These are phyloP conservation scores for Patellaria atrata DNA, from an alignment of 495 filamentous ascomycete species.

Conservation along the genomic window DNA sequence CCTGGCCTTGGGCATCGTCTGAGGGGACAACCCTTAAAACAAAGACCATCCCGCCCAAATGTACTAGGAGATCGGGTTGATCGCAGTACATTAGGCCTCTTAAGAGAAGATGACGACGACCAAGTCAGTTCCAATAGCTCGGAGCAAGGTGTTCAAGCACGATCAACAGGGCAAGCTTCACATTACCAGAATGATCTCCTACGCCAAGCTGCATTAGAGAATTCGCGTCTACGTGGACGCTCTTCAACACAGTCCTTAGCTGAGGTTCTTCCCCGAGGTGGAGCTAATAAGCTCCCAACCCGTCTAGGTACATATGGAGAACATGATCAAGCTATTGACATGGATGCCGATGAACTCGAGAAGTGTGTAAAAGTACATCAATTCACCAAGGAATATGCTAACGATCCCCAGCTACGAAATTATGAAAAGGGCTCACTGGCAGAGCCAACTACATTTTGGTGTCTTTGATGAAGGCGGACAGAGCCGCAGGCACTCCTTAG, in stretches of 20 bases:
- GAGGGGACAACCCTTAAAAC: too few relatives aligned
- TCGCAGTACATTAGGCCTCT: too few relatives aligned
- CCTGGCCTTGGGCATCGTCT: too few relatives aligned
- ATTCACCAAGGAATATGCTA: too few relatives aligned
- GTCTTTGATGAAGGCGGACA: slow-evolving; percentile 57
- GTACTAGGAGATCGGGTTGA: too few relatives aligned
- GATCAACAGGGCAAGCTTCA: not conserved
- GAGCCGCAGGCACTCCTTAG: slow-evolving; percentile 93
- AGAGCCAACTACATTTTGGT: slow-evolving; percentile 70
- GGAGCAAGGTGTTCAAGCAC: slow-evolving; percentile 33
- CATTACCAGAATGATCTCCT: slow-evolving; percentile 6
- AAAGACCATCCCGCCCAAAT: too few relatives aligned
- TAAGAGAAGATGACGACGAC: slow-evolving; percentile 74
- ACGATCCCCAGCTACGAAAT: slow-evolving; percentile 46
- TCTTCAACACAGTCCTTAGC: too few relatives aligned
- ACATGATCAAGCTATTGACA: too few relatives aligned
- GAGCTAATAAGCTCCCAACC: too few relatives aligned
- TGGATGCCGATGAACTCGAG: too few relatives aligned
- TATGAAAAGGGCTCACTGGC: slow-evolving; percentile 51
- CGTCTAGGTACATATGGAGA: slow-evolving; percentile 1
- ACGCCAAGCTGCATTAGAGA: slow-evolving; percentile 13
- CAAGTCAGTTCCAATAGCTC: slow-evolving; percentile 57
- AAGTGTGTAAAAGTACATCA: too few relatives aligned
- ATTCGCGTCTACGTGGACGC: slow-evolving; percentile 14
- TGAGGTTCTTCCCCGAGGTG: too few relatives aligned